Evolutionary conservation across 108 stramenopile species (phyloP), one percentile per base, ranked within the genome.

Genomic region (Fistulifera pelliculosa): DNA sequence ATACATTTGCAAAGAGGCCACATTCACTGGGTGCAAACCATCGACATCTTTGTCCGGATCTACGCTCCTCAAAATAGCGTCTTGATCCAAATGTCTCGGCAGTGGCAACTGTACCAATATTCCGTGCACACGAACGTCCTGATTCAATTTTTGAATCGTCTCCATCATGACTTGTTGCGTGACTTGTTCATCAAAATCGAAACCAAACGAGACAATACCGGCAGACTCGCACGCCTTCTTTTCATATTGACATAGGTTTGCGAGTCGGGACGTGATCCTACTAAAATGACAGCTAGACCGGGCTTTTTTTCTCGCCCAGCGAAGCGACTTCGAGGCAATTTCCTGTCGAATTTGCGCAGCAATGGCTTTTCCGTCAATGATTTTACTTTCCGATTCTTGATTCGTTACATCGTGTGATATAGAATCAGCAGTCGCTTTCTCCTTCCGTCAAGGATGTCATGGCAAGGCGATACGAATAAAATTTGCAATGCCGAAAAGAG

Each of bases 181-280:
- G 2, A 91, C 86, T 38, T 60, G 66, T 14, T 71, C 86, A 2
- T 80, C 76, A 57, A 87, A 94, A 43, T 90, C 83, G 60, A 76
- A 74, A 17, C 84, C 78, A 74, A 85, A 88, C 35, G 81, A 81
- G 0, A 41, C 28, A 55, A 96, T 90, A 8, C 90, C 90, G 12
- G 66, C 76, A 56, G 95, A 88, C 8, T 67, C 81, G 60, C 94
- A 95, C 10, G 98, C 98, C 69, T 89, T 94, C 62, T 91, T 90
- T 99, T 99, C 95, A 96, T 96, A 5, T 94, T 81, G 38, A 97
- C 98, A 57, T 99, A 99, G 31, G 94, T 94, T 47, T 90, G 90
- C 8, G 93, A 94, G 63, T 99, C 98, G 11, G 73, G 77, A 27
- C 98, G 86, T 15, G 63, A 56, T 19, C 90, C 90, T 1, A 98